Conservation (phyloP, 345 rosid species). For the Gynandropsis gynandra region DNA sequence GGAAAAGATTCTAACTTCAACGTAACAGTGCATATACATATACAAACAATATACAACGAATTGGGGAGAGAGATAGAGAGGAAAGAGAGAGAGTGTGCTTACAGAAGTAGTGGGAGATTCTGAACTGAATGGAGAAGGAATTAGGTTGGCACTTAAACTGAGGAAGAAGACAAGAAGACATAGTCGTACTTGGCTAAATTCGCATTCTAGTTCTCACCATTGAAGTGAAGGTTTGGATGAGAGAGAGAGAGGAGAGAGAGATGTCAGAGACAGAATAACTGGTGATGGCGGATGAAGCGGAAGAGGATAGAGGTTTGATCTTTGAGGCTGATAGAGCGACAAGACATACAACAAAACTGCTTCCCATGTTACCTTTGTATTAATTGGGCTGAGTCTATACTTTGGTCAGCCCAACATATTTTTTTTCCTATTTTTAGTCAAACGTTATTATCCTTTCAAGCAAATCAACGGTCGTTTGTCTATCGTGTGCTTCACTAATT, state of each 20-base stretch:
- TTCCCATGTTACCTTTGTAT: no score
- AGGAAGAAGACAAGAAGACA: constrained; percentile 70
- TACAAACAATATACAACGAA: neutral
- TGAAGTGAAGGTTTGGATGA: constrained; percentile 7
- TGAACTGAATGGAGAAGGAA: constrained; percentile 56
- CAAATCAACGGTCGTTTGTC: no score
- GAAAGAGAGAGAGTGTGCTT: constrained; percentile 11
- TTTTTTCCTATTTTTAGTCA: no score
- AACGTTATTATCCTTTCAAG: no score
- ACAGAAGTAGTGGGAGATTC: constrained; percentile 35
- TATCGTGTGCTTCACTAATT: no score
- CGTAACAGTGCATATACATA: neutral
- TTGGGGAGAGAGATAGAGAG: neutral
- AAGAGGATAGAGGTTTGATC: constrained; percentile 25
- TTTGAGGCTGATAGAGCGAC: no score
- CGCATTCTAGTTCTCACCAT: constrained; percentile 27
- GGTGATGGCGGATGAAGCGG: constrained; percentile 32
- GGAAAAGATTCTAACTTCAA: neutral
- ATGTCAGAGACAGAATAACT: constrained; percentile 12
- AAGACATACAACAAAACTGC: no score
- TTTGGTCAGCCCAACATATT: no score
- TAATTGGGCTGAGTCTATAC: no score
- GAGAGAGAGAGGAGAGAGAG: constrained; percentile 19
- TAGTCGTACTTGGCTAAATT: constrained; percentile 19
- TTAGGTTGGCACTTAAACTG: constrained; percentile 90